These are phyloP conservation scores for Boletus pseudo-olivaceus DNA, from an alignment of 768 basidiomycete species.

Conservation along the genomic window DNA sequence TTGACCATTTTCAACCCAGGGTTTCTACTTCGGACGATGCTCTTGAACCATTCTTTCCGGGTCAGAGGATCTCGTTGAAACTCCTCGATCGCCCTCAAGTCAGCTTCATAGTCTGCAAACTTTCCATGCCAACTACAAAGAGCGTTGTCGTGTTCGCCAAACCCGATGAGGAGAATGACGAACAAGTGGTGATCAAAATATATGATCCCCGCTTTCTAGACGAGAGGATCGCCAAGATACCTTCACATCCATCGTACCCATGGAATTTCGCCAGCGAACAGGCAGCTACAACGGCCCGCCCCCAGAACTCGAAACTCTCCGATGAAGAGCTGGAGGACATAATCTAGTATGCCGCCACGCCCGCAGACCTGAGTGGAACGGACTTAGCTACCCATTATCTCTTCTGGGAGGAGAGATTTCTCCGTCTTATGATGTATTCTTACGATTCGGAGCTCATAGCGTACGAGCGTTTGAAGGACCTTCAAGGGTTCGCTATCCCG, in stretches of 20 bases:
- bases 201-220: slow-evolving; percentile 7
- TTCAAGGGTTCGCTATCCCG: slow-evolving; percentile 3
- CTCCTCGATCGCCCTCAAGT: not conserved
- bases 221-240: not conserved
- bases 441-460: not conserved
- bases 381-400: not conserved
- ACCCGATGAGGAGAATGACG: not conserved
- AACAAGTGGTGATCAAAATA: slow-evolving; percentile 1
- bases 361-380: not conserved
- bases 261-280: not conserved
- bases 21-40: not conserved
- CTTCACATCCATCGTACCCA: not conserved
- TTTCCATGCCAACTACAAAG: not conserved
- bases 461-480: not conserved
- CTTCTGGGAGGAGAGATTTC: not conserved
- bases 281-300: not conserved
- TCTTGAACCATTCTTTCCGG: not conserved
- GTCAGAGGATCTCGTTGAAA: not conserved
- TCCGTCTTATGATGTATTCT: not conserved
- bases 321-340: not conserved
- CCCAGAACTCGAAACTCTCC: not conserved
- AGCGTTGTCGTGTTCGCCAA: slow-evolving; percentile 2
- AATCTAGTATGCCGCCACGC: not conserved
- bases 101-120: not conserved
- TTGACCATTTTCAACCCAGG: not conserved